phyloP scores from a whole-genome alignment of 805 yeast species.

The Tetrapisispora fleetii region DNA sequence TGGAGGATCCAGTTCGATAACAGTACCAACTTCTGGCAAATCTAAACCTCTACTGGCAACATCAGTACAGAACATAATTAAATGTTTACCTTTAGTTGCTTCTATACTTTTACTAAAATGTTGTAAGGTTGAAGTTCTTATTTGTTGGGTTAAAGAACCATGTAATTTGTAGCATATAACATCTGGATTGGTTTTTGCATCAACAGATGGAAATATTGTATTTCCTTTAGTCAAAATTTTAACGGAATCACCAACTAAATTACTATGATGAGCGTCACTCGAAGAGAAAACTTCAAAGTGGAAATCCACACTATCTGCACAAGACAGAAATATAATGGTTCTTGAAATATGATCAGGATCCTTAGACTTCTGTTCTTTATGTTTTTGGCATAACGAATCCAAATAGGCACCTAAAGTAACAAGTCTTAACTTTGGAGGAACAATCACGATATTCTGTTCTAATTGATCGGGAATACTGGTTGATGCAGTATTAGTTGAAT shows the following conservation, averaged over 20 bases:
- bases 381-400: slow-evolving; percentile 35
- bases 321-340: slow-evolving; percentile 79
- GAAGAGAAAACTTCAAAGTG: slow-evolving; percentile 62
- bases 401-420: slow-evolving; percentile 69
- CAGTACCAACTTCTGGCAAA: slow-evolving; percentile 74
- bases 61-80: slow-evolving; percentile 85
- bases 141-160: slow-evolving; percentile 81
- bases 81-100: slow-evolving; percentile 39
- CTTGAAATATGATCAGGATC: slow-evolving; percentile 32
- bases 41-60: slow-evolving; percentile 97
- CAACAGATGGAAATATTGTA: slow-evolving; percentile 25
- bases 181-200: slow-evolving; percentile 29
- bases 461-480: slow-evolving; percentile 82
- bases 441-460: slow-evolving; percentile 66
- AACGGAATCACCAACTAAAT: slow-evolving; percentile 28
- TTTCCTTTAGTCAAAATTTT: slow-evolving; percentile 23
- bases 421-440: slow-evolving; percentile 84
- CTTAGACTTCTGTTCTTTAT: slow-evolving; percentile 10
- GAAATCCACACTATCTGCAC: slow-evolving; percentile 94
- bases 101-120: slow-evolving; percentile 41
- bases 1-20: slow-evolving; percentile 92
- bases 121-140: slow-evolving; percentile 66
- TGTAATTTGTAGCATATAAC: slow-evolving; percentile 63
- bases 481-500: slow-evolving; percentile 36
- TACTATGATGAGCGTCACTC: slow-evolving; percentile 40